A percentile compares a stretch with the other conserved stretches of the same genome.
These are phyloP conservation scores for Amphicarpaea edgeworthii DNA, from an alignment of 306 rosid species.

Conservation along the genomic window DNA sequence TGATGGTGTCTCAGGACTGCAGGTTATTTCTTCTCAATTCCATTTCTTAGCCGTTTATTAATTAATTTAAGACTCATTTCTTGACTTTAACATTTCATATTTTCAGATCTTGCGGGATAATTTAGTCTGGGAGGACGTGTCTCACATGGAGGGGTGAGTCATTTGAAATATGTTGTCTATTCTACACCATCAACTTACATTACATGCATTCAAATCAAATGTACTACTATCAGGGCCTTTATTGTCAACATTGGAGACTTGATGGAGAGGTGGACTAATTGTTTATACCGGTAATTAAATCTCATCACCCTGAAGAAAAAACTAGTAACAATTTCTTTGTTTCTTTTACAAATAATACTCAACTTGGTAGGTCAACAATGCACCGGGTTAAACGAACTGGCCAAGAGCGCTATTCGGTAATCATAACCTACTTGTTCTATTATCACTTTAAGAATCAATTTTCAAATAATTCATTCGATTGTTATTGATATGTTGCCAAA, in stretches of 20 bases:
- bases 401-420: slow-evolving; percentile 13
- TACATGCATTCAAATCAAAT: too few species aligned
- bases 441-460: too few species aligned
- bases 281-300: slow-evolving; percentile 30
- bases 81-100: too few species aligned
- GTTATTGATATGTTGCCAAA: too few species aligned
- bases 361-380: slow-evolving; percentile 14
- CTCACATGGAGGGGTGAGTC: slow-evolving; percentile 29
- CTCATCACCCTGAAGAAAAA: not conserved
- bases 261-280: slow-evolving; percentile 34
- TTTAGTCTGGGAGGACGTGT: not conserved
- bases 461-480: too few species aligned
- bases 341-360: not conserved
- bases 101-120: too few species aligned
- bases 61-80: too few species aligned
- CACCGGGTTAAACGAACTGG: slow-evolving; percentile 15
- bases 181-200: too few species aligned
- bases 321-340: not conserved
- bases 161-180: too few species aligned
- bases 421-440: not conserved
- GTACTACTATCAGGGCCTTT: slow-evolving; percentile 25
- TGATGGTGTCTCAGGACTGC: not conserved
- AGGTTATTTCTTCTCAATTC: too few species aligned
- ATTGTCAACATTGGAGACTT: slow-evolving; percentile 13
- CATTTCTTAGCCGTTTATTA: too few species aligned